These are phyloP conservation scores for Salix caprea DNA, from an alignment of 345 rosid species.

Conservation along the genomic window DNA sequence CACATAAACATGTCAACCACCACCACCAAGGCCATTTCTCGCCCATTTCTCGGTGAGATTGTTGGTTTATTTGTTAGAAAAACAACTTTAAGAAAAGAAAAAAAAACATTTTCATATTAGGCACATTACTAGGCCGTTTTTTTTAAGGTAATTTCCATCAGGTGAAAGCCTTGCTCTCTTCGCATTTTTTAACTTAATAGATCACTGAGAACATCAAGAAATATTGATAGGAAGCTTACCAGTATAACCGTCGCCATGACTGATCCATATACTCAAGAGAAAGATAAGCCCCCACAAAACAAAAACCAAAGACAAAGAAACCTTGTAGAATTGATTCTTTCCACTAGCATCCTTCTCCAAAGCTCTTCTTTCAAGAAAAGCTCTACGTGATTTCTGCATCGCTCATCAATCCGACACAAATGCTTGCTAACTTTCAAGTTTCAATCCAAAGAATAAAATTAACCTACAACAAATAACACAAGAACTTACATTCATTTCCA, in stretches of 20 bases:
- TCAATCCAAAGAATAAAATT: neutral
- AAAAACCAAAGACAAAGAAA: constrained; percentile 69
- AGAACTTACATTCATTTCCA: neutral
- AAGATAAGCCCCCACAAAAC: constrained; percentile 69
- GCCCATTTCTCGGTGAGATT: no score
- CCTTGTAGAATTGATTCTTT: constrained; percentile 41
- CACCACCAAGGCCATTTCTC: no score
- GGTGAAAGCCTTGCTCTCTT: no score
- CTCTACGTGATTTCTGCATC: constrained; percentile 80
- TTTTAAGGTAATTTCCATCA: neutral
- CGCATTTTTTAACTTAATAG: no score
- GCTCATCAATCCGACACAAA: constrained; percentile 45
- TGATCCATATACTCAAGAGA: constrained; percentile 61
- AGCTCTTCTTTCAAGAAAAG: constrained; percentile 74
- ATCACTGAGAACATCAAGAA: neutral
- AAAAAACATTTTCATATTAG: no score
- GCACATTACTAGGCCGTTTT: no score
- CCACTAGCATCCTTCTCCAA: constrained; percentile 31
- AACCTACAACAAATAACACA: constrained; percentile 9
- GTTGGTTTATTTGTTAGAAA: no score
- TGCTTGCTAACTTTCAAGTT: neutral
- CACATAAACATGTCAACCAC: no score
- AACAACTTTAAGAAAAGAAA: no score
- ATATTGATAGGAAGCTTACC: constrained; percentile 34
- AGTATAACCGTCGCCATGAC: constrained; percentile 49